Base-by-base conservation (phyloP, 192 early-diverging fungal species). In the Podila clonocystis region DNA sequence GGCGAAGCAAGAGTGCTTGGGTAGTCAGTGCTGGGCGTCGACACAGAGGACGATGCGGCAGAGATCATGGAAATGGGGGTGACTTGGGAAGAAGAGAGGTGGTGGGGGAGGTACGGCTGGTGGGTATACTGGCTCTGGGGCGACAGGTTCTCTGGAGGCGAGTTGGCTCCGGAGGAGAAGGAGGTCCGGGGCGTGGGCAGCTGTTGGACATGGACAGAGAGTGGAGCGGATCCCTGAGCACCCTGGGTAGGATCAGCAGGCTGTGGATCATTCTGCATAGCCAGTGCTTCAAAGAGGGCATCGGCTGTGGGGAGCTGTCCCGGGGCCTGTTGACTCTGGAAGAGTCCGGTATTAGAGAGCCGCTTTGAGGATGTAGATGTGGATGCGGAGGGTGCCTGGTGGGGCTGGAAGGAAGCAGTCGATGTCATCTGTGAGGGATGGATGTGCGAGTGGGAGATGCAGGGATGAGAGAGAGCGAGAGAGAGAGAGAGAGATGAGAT, bases 151-250 rank as follows among this genome's bases (percentile, higher is more conserved):
- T 80, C 77, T 61, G 77, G 77, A 9, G 77, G 77, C 1, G 77
- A 80, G 22, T 65, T 45, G 20, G 70, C 70, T 22, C 77, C 77
- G 13, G 77, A 80, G 12, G 77, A 80, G 71, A 73, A 73, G n/a
- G 77, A 80, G 15, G 77, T 80, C 22, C 77, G 68, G 58, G 77
- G 77, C 22, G 77, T 80, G 30, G 77, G 77, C 26, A 80, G 58
- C 29, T 80, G 77, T 15, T 80, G 66, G 12, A 79, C 75, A 67
- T 79, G 75, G 17, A 79, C 70, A 59, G 66, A 71, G 58, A 79
- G 60, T 4, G 75, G 75, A 52, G 13, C 50, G 52, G 52, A 55
- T n/a, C 52, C 24, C 17, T 17, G 50, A 17, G 63, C 19, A 0
- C 36, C 28, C 0, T 33, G 63, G 9, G 63, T 30, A 29, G 49